A percentile compares a stretch with the other conserved stretches of the same genome.
phyloP scores from a whole-genome alignment of 495 filamentous ascomycete genomes.

The Jackrogersella minutella region DNA sequence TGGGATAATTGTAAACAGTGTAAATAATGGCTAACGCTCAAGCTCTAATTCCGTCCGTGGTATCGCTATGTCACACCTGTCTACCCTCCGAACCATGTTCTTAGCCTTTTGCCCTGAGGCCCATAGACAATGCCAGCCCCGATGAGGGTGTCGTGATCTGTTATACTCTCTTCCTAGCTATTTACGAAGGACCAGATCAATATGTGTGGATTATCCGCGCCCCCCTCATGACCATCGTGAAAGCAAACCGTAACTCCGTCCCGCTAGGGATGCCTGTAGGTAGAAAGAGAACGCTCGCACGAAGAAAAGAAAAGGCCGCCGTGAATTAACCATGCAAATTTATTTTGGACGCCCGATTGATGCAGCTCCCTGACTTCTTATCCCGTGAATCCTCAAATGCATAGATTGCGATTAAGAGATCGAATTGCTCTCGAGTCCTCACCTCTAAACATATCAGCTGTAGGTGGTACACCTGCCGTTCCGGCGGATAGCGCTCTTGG shows the following conservation, averaged over 20 bases:
- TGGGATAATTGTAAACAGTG: background rate
- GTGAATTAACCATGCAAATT: constrained; percentile 15
- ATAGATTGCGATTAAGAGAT: constrained; percentile 66
- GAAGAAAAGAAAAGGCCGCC: constrained; percentile 13
- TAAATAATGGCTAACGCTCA: constrained; percentile 5
- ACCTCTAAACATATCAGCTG: constrained; percentile 58
- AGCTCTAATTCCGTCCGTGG: constrained; percentile 9
- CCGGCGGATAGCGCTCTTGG: constrained; percentile 48
- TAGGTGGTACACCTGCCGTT: constrained; percentile 46
- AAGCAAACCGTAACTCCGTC: constrained; percentile 30
- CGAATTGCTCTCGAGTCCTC: constrained; percentile 73
- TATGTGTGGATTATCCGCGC: constrained; percentile 2
- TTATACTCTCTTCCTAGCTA: constrained; percentile 14
- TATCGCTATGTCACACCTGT: constrained; percentile 18
- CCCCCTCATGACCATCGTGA: constrained; percentile 16
- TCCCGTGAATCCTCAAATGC: constrained; percentile 19
- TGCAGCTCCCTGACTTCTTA: constrained; percentile 27
- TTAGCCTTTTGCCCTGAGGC: constrained; percentile 20
- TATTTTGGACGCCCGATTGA: constrained; percentile 40
- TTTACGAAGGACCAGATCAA: constrained; percentile 19
- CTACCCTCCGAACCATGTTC: background rate
- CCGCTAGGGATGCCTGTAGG: constrained; percentile 19
- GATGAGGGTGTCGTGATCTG: constrained; percentile 13
- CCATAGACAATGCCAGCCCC: constrained; percentile 4
- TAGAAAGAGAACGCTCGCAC: constrained; percentile 8